phyloP scores from a whole-genome alignment of 176 grass and related monocot species.

The Puya raimondii region DNA sequence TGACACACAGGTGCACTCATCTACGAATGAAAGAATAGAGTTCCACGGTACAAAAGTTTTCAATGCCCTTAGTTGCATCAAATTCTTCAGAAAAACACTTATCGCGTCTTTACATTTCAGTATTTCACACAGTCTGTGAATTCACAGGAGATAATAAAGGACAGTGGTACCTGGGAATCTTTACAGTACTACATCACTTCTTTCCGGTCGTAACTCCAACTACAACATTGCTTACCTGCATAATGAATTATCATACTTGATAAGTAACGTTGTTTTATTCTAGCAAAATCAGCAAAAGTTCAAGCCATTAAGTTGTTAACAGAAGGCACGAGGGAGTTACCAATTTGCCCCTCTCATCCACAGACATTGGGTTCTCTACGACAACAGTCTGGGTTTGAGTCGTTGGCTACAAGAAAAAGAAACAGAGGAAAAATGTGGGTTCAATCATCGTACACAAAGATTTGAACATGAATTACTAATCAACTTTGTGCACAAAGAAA shows the following conservation, averaged over 20 bases:
- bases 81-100: not conserved
- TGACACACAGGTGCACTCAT: not conserved
- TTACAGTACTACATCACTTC: constrained; percentile 25
- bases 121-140: not conserved
- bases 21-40: constrained; percentile 1
- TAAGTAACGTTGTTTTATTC: not conserved
- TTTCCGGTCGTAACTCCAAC: constrained; percentile 49
- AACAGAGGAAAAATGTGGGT: not conserved
- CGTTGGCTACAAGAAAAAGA: constrained; percentile 23
- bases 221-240: constrained; percentile 67
- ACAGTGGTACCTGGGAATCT: not conserved
- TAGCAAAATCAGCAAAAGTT: not conserved
- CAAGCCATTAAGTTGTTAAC: not conserved
- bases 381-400: constrained; percentile 54
- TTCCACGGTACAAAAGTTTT: not conserved
- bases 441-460: constrained; percentile 13
- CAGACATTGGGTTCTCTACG: constrained; percentile 88
- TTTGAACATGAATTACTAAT: not conserved
- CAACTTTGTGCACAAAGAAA: not conserved
- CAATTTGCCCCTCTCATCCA: constrained; percentile 80
- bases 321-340: constrained; percentile 27
- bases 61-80: not conserved
- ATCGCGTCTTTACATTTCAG: not conserved
- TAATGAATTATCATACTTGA: not conserved
- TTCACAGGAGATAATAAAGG: not conserved